Evolutionary conservation across 768 basidiomycete species (phyloP).

Genomic region (Mycena crocata): DNA sequence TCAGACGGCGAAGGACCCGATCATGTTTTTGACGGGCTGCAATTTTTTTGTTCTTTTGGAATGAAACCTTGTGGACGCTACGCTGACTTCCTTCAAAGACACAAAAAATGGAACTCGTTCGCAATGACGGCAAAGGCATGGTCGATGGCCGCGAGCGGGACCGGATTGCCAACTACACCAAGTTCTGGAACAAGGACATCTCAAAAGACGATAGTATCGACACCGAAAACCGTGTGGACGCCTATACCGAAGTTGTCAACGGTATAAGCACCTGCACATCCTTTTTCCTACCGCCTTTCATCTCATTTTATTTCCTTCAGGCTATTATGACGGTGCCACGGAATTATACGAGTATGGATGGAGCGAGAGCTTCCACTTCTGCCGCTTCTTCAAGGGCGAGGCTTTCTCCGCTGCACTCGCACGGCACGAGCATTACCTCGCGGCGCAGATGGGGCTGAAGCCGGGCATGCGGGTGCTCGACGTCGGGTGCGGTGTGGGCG

Average conservation of each 20-base stretch:
- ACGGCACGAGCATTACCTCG: constrained; percentile 97
- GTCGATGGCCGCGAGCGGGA: constrained; percentile 32
- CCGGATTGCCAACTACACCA: constrained; percentile 74
- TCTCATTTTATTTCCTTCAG: constrained; percentile 49
- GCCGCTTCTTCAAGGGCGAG: constrained; percentile 95
- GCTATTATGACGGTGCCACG: constrained; percentile 97
- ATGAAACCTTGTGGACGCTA: background rate
- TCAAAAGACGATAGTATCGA: constrained; percentile 72
- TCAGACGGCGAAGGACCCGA: too few relatives aligned
- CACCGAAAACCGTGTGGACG: constrained; percentile 78
- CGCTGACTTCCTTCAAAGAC: constrained; percentile 61
- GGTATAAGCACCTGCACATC: constrained; percentile 58
- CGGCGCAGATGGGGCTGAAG: constrained; percentile 83
- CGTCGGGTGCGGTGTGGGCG: constrained; percentile 98
- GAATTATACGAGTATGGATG: constrained; percentile 96
- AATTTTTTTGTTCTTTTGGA: background rate
- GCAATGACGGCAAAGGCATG: constrained; percentile 24
- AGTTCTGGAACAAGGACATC: constrained; percentile 91
- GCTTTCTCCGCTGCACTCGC: constrained; percentile 80
- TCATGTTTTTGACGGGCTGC: too few relatives aligned
- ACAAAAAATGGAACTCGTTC: constrained; percentile 49
- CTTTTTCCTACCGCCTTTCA: background rate
- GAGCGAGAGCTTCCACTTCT: constrained; percentile 95
- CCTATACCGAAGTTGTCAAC: constrained; percentile 95
- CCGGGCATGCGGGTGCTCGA: constrained; percentile 97